phyloP scores from a whole-genome alignment of 2,329 filamentous ascomycete species.

The Diaporthe amygdali region DNA sequence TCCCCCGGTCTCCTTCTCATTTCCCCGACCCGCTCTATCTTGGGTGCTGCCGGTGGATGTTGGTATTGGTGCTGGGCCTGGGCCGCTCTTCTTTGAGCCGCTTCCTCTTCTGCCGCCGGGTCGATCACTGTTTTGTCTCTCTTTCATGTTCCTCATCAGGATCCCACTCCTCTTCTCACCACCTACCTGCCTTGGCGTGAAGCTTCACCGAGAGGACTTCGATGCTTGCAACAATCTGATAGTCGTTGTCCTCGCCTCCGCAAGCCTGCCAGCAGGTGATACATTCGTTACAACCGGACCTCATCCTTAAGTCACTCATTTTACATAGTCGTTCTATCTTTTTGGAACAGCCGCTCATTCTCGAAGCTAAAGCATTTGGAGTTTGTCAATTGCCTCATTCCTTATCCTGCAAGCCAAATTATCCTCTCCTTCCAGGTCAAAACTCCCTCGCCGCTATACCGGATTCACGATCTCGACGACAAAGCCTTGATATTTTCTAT shows the following conservation, averaged over 20 bases:
- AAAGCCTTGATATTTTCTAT: constrained; percentile 6
- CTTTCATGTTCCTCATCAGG: constrained; percentile 23
- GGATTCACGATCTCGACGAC: constrained; percentile 24
- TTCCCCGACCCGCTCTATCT: constrained; percentile 22
- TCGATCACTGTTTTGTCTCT: constrained; percentile 23
- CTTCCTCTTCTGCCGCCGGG: constrained; percentile 20
- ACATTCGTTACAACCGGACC: constrained; percentile 55
- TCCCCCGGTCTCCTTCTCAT: constrained; percentile 25
- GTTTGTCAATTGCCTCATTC: constrained; percentile 11
- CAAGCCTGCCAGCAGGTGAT: constrained; percentile 62
- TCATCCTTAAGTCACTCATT: constrained; percentile 38
- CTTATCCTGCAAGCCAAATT: background rate
- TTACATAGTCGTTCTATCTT: constrained; percentile 19
- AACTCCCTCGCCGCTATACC: background rate
- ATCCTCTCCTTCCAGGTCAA: background rate
- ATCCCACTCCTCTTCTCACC: constrained; percentile 25
- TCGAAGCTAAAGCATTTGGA: constrained; percentile 9
- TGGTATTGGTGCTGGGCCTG: constrained; percentile 2
- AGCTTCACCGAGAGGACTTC: constrained; percentile 26
- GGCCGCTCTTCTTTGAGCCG: constrained; percentile 23
- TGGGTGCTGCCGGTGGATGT: constrained; percentile 17
- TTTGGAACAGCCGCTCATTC: constrained; percentile 25
- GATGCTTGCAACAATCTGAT: constrained; percentile 17
- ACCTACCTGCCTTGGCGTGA: constrained; percentile 24
- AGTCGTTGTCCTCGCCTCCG: constrained; percentile 25